Percentiles rank a stretch among this genome's conserved stretches.
phyloP scores from a whole-genome alignment of 169 alveolate species.

The Cryptosporidium ryanae region DNA sequence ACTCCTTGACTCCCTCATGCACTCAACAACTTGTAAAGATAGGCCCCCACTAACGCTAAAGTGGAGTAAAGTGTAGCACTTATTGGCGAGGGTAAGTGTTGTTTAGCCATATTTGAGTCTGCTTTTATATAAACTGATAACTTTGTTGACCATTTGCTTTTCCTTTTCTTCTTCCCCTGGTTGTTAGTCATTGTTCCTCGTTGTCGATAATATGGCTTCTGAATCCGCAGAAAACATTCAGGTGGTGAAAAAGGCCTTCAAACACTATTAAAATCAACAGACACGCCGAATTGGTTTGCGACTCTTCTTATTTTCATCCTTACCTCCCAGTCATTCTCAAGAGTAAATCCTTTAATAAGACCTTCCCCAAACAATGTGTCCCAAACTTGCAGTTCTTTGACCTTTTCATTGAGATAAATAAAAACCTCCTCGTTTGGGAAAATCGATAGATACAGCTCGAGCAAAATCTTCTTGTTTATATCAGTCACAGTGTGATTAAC shows the following conservation, averaged over 20 bases:
- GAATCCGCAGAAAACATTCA: too few species aligned
- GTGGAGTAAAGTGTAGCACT: too few species aligned
- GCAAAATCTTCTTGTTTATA: slow-evolving; percentile 12
- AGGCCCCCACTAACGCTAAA: too few species aligned
- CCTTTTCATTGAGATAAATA: slow-evolving; percentile 35
- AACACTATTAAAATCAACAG: slow-evolving; percentile 26
- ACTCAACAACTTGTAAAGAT: too few species aligned
- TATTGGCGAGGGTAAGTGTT: too few species aligned
- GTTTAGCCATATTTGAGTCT: too few species aligned
- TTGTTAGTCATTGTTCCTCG: too few species aligned
- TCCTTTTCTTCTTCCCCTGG: too few species aligned
- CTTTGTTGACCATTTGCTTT: too few species aligned
- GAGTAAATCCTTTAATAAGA: slow-evolving; percentile 51
- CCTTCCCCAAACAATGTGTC: slow-evolving; percentile 52
- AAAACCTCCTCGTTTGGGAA: slow-evolving; percentile 54
- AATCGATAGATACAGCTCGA: slow-evolving; percentile 3
- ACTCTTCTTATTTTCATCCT: slow-evolving; percentile 73
- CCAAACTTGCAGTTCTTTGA: slow-evolving; percentile 65
- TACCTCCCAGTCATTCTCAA: slow-evolving; percentile 63
- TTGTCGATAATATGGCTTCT: too few species aligned
- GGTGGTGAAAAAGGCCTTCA: not conserved
- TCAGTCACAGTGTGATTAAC: not conserved
- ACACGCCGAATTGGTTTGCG: slow-evolving; percentile 36
- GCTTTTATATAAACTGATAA: too few species aligned
- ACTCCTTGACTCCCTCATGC: too few species aligned